Evolutionary conservation across 2,329 filamentous ascomycete genomes (phyloP).

Genomic region (Rutstroemia sp.): DNA sequence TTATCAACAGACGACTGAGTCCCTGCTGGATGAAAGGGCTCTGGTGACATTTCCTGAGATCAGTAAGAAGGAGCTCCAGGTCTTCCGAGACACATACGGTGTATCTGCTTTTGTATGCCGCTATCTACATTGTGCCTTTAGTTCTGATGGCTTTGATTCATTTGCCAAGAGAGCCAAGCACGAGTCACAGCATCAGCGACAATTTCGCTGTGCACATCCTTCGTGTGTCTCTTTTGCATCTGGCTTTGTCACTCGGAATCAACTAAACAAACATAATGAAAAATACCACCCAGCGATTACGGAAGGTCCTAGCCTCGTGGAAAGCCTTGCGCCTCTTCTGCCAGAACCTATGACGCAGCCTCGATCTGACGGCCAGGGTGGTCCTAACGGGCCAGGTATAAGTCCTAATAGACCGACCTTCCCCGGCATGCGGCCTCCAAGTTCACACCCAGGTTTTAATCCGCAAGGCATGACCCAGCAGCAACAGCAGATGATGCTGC

Average conservation of each 20-base stretch:
- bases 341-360: constrained; percentile 29
- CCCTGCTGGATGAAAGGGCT: neutral
- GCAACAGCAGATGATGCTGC: constrained; percentile 41
- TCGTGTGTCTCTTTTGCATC: constrained; percentile 3
- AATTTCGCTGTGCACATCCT: constrained; percentile 1
- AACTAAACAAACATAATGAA: constrained; percentile 2
- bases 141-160: constrained; percentile 5
- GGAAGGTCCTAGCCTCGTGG: neutral
- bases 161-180: neutral
- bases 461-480: constrained; percentile 50
- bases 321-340: neutral
- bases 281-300: neutral
- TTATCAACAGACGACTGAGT: constrained; percentile 4
- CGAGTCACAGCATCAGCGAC: constrained; percentile 6
- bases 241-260: neutral
- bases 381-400: constrained; percentile 34
- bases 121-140: constrained; percentile 2
- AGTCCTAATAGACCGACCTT: constrained; percentile 56
- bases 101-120: constrained; percentile 5
- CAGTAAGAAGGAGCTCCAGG: neutral
- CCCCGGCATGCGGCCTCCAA: constrained; percentile 61
- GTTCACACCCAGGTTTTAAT: constrained; percentile 53
- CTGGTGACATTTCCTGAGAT: neutral
- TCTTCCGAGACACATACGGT: constrained; percentile 3
- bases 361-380: constrained; percentile 42